phyloP scores from a whole-genome alignment of 169 alveolate genomes.

The Plasmodium billcollinsi region DNA sequence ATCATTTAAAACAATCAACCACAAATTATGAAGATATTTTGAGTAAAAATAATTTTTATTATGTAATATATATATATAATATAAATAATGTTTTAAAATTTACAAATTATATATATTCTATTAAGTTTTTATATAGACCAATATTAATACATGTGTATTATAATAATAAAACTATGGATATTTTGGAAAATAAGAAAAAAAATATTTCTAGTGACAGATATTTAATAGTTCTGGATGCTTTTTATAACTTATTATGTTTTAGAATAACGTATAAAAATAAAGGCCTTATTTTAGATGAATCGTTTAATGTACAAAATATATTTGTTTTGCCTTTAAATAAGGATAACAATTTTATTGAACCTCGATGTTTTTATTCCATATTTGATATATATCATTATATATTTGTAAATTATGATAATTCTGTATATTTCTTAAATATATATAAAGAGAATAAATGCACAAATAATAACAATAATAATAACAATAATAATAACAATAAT shows the following conservation, averaged over 20 bases:
- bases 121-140: constrained; percentile 68
- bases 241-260: constrained; percentile 75
- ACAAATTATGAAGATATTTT: constrained; percentile 49
- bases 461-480: too few species aligned
- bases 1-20: constrained; percentile 1
- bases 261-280: constrained; percentile 31
- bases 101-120: constrained; percentile 62
- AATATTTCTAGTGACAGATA: constrained; percentile 4
- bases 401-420: constrained; percentile 67
- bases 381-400: constrained; percentile 71
- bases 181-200: not conserved
- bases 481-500: too few species aligned
- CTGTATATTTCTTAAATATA: constrained; percentile 60
- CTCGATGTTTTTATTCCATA: constrained; percentile 38
- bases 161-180: not conserved
- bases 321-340: constrained; percentile 66
- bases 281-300: constrained; percentile 9
- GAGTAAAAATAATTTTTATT: constrained; percentile 57
- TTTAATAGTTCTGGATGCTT: constrained; percentile 66
- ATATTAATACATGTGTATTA: constrained; percentile 68
- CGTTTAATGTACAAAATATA: constrained; percentile 24
- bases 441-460: constrained; percentile 6
- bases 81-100: constrained; percentile 34
- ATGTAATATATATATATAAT: constrained; percentile 61
- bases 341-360: constrained; percentile 36